Conservation (phyloP, 306 rosid genomes). For the Cucurbita maxima region DNA sequence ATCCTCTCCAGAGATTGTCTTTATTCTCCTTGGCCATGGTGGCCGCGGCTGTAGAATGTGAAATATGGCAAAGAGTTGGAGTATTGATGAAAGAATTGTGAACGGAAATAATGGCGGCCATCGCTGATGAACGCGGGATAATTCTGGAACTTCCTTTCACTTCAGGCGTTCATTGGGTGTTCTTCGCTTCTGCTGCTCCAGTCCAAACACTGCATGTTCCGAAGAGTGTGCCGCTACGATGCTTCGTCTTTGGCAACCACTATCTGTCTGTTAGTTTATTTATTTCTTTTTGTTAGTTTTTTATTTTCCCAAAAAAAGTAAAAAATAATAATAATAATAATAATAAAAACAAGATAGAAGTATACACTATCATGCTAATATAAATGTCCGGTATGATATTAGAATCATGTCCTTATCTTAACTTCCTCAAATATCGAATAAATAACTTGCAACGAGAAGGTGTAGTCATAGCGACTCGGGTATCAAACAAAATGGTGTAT, state of each 20-base stretch:
- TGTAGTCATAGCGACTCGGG: too few species aligned
- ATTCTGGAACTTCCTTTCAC: constrained; percentile 29
- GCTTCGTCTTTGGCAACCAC: not conserved
- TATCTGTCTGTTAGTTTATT: not conserved
- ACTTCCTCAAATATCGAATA: too few species aligned
- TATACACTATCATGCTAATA: too few species aligned
- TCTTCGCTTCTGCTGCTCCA: not conserved
- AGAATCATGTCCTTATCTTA: too few species aligned
- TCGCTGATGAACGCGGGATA: not conserved
- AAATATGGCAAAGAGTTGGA: not conserved
- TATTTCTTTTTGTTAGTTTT: too few species aligned
- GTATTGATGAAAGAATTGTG: not conserved
- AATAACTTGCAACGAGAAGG: too few species aligned
- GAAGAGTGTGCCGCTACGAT: not conserved
- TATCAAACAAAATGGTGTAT: too few species aligned
- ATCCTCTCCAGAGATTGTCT: constrained; percentile 6
- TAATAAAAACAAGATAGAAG: too few species aligned
- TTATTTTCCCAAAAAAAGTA: too few species aligned
- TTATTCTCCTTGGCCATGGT: not conserved
- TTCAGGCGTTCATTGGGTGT: constrained; percentile 29
- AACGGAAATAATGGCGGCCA: not conserved
- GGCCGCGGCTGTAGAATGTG: not conserved
- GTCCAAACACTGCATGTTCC: not conserved
- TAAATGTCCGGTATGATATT: too few species aligned
- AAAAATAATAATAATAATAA: too few species aligned